A percentile compares a stretch with the other conserved stretches of the same genome.
Evolutionary conservation across 2,329 filamentous ascomycete genomes (phyloP).

Genomic region (Neophaeococcomyces aloes): DNA sequence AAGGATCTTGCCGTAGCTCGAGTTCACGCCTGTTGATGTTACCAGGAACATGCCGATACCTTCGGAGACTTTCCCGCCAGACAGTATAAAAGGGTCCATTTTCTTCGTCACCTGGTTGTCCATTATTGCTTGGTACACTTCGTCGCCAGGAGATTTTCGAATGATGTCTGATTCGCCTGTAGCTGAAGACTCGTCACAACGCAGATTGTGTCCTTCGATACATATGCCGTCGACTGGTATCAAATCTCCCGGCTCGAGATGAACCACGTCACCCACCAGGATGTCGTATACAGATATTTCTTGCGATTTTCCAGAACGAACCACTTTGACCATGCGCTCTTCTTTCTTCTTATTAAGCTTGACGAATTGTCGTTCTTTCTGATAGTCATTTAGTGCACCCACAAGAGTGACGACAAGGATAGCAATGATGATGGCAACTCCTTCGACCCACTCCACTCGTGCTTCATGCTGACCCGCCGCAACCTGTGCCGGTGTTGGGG

Average conservation of each 20-base stretch:
- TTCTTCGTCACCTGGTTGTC: constrained; percentile 51
- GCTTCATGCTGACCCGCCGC: constrained; percentile 27
- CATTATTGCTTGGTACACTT: constrained; percentile 55
- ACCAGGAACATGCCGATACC: constrained; percentile 67
- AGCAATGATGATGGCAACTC: constrained; percentile 66
- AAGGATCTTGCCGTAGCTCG: constrained; percentile 65
- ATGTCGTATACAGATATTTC: constrained; percentile 62
- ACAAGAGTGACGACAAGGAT: constrained; percentile 67
- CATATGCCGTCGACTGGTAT: constrained; percentile 63
- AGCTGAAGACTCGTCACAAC: constrained; percentile 63
- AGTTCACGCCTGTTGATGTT: constrained; percentile 62
- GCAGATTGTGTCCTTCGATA: constrained; percentile 55
- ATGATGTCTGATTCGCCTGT: constrained; percentile 67
- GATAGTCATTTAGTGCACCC: constrained; percentile 70
- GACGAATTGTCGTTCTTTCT: constrained; percentile 71
- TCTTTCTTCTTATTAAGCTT: constrained; percentile 73
- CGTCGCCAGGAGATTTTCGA: constrained; percentile 54
- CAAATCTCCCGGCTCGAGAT: constrained; percentile 62
- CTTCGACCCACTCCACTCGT: constrained; percentile 69
- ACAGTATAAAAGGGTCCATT: constrained; percentile 70
- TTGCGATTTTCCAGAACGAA: constrained; percentile 61
- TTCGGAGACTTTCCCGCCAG: constrained; percentile 65
- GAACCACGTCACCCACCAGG: constrained; percentile 62
- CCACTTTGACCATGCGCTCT: constrained; percentile 60
- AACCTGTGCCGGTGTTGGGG: constrained; percentile 13